phyloP scores from a whole-genome alignment of 495 filamentous ascomycete genomes.

The Peziza echinospora region DNA sequence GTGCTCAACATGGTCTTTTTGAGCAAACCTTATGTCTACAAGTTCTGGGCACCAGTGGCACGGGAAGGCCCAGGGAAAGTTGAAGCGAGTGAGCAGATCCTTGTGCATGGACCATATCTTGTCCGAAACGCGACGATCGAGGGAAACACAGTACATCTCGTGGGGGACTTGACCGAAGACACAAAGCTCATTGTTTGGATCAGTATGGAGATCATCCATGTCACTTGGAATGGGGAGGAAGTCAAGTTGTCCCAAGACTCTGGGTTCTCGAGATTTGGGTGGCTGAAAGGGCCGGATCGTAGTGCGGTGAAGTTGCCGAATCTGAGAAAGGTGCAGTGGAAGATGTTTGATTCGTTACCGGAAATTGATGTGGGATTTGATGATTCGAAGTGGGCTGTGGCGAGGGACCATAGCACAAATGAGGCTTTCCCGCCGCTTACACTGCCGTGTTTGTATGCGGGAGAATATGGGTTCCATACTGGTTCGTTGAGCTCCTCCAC shows the following conservation, averaged over 20 bases:
- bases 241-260: slow-evolving; percentile 23
- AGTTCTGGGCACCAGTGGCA: slow-evolving; percentile 29
- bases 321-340: slow-evolving; percentile 37
- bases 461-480: slow-evolving; percentile 55
- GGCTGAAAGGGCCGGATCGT: slow-evolving; percentile 24
- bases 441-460: slow-evolving; percentile 39
- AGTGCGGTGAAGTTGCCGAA: slow-evolving; percentile 30
- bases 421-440: slow-evolving; percentile 38
- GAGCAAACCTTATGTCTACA: slow-evolving; percentile 21
- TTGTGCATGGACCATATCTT: slow-evolving; percentile 53
- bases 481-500: slow-evolving; percentile 39
- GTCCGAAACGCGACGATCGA: slow-evolving; percentile 37
- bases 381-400: slow-evolving; percentile 45
- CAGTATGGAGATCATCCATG: slow-evolving; percentile 26
- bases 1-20: background rate
- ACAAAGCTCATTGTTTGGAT: slow-evolving; percentile 41
- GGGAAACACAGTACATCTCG: slow-evolving; percentile 32
- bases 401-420: slow-evolving; percentile 32
- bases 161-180: slow-evolving; percentile 50
- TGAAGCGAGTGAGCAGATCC: slow-evolving; percentile 24
- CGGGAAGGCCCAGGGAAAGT: slow-evolving; percentile 19
- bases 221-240: slow-evolving; percentile 40
- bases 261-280: slow-evolving; percentile 29
- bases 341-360: slow-evolving; percentile 47
- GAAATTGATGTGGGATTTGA: slow-evolving; percentile 43